A percentile compares a stretch with the other conserved stretches of the same genome.
Conservation (phyloP, 2,329 filamentous ascomycete species). For the Fusarium sp. region DNA sequence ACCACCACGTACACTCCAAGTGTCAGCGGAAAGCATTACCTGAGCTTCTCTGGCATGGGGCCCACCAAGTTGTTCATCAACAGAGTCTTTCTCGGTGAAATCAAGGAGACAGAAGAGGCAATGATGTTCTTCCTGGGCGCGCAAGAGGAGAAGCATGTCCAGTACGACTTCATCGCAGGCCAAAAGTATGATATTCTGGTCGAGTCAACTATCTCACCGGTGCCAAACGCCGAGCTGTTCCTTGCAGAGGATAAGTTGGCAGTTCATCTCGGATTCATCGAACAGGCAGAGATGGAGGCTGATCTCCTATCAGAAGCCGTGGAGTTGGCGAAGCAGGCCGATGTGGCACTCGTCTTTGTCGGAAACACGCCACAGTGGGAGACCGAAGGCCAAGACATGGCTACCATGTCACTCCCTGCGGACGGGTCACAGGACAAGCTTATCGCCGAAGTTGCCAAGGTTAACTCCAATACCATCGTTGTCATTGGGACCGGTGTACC, state of each 20-base stretch:
- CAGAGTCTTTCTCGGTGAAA: not conserved
- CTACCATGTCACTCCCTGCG: not conserved
- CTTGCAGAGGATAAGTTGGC: not conserved
- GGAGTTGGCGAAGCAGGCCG: not conserved
- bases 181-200: not conserved
- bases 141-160: not conserved
- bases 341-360: not conserved
- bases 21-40: not conserved
- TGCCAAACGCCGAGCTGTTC: not conserved
- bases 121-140: not conserved
- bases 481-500: not conserved
- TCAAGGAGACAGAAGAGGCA: not conserved
- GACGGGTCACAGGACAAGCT: not conserved
- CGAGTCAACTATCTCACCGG: not conserved
- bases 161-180: not conserved
- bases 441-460: not conserved
- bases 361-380: not conserved
- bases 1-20: not conserved
- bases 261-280: not conserved
- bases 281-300: not conserved
- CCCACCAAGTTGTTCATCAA: not conserved
- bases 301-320: not conserved
- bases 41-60: not conserved
- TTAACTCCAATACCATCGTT: not conserved
- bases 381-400: not conserved